Conservation (phyloP, 805 yeast genomes). For the Naumovozyma baii region DNA sequence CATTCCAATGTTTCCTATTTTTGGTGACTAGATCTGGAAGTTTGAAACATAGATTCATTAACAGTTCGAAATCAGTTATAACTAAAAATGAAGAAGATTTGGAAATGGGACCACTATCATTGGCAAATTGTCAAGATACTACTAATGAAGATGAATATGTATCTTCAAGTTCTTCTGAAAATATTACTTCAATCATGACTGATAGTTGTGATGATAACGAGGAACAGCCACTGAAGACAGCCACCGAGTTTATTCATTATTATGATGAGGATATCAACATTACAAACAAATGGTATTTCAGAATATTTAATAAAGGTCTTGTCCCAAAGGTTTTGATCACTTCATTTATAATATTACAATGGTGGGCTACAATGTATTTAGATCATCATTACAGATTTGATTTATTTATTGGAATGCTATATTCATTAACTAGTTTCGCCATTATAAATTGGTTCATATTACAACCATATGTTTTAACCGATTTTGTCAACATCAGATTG, state of each 20-base stretch:
- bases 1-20: conserved; percentile 38
- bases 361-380: conserved; percentile 69
- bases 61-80: not conserved
- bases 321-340: conserved; percentile 30
- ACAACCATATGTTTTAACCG: conserved; percentile 29
- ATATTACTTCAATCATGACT: not conserved
- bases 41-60: conserved; percentile 16
- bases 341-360: conserved; percentile 43
- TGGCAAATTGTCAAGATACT: not conserved
- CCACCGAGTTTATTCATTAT: conserved; percentile 3
- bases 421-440: conserved; percentile 39
- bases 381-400: conserved; percentile 68
- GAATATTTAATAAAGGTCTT: conserved; percentile 18
- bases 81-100: not conserved
- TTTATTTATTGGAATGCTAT: conserved; percentile 44
- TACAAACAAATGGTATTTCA: conserved; percentile 17
- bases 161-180: conserved; percentile 2
- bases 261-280: conserved; percentile 10
- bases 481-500: conserved; percentile 23
- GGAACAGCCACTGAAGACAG: not conserved
- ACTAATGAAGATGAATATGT: conserved; percentile 1
- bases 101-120: conserved; percentile 2
- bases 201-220: not conserved
- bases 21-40: conserved; percentile 32
- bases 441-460: conserved; percentile 32